Conservation (phyloP, 768 basidiomycete species). For the Amyloporia xantha region DNA sequence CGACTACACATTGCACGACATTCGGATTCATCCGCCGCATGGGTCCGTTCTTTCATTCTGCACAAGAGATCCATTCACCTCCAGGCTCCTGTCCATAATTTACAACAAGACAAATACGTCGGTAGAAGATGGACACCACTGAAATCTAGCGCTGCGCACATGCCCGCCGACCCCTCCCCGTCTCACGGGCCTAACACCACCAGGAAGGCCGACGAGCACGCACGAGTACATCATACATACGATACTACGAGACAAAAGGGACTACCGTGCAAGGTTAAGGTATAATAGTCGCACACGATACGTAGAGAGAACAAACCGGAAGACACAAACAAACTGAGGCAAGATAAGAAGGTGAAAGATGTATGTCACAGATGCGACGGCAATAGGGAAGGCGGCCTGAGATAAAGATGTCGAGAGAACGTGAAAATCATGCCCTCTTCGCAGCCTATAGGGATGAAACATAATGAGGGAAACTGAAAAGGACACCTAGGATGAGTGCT, state of each 20-base stretch:
- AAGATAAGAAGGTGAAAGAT: not conserved
- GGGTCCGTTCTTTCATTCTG: too few species aligned
- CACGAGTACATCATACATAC: slow-evolving; percentile 4
- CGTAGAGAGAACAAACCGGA: not conserved
- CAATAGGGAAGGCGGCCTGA: not conserved
- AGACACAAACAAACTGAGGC: not conserved
- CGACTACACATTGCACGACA: too few species aligned
- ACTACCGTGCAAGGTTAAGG: not conserved
- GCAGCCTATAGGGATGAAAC: not conserved
- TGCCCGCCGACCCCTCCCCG: not conserved
- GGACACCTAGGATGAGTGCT: not conserved
- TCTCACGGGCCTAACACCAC: not conserved
- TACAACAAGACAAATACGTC: slow-evolving; percentile 2
- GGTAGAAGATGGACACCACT: slow-evolving; percentile 1
- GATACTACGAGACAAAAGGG: not conserved
- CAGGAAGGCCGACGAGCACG: not conserved
- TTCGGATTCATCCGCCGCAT: too few species aligned
- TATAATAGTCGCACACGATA: not conserved
- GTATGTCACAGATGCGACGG: slow-evolving; percentile 3
- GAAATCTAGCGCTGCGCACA: not conserved
- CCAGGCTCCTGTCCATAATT: not conserved
- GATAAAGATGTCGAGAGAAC: not conserved
- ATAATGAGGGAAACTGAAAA: not conserved
- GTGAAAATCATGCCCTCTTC: not conserved
- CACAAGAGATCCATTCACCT: not conserved